Base-by-base conservation (phyloP, 495 filamentous ascomycete species). In the Neurospora sp. region DNA sequence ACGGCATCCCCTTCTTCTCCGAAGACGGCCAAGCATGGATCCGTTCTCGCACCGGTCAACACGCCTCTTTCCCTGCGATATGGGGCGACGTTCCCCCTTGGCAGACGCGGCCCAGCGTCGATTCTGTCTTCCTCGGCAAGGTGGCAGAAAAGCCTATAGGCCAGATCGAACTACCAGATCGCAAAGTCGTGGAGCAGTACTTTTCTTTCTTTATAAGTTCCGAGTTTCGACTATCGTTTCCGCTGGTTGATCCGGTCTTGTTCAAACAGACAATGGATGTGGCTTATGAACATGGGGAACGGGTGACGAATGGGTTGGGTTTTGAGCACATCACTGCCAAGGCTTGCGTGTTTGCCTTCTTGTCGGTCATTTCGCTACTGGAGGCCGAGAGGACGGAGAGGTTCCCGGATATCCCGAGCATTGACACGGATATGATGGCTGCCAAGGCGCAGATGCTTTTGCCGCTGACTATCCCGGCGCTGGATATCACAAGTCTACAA, bases 21-120 rank as follows among this genome's bases (percentile, higher is more conserved):
- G 78, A 80, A 1, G 83, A 85, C 41, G 84, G 85, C 2, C 83
- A 81, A 69, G 75, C 80, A 73, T 86, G 84, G 84, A 83, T 87
- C 41, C 77, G 81, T 40, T 77, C 83, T 27, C 81, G 82, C 18
- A 85, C 86, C 5, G 86, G 85, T 12, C 81, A 86, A 73, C 73
- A 73, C 8, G 76, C 85, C 16, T 74, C 80, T 16, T 76, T 84
- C 44, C 81, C 82, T 40, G 81, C 75, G 14, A 75, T 86, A 41
- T 82, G 77, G 44, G 79, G 79, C 5, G 61, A 75, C 5, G 74
- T 78, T 22, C 73, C 78, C 11, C 59, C 77, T 76, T 35, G 80
- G 74, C 16, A 74, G 22, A 18, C 61, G n/a, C 74, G 71, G 1
- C 40, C 44, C 46, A 44, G 44, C 22, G 44, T 68, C 18, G 70